Evolutionary conservation across 1,284 basidiomycete species (phyloP).

Genomic region (Irpex sp.): DNA sequence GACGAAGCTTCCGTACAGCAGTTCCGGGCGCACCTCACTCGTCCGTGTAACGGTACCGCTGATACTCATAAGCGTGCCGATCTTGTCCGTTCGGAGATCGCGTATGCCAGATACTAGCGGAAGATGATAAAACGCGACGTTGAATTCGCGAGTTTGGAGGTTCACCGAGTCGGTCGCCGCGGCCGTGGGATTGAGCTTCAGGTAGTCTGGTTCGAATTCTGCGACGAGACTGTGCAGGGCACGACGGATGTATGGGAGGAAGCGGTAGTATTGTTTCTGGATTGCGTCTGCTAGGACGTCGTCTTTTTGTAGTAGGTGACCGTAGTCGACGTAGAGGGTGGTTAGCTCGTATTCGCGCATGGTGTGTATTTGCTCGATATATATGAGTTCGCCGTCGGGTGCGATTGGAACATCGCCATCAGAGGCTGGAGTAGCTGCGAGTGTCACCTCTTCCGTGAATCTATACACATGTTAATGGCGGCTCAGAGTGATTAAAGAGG

Average conservation of each 20-base stretch:
- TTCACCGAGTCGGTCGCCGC: conserved; percentile 81
- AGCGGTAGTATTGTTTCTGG: conserved; percentile 93
- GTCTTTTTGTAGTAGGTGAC: conserved; percentile 86
- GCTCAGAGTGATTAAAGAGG: background rate
- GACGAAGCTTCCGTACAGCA: conserved; percentile 91
- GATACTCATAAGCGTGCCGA: conserved; percentile 91
- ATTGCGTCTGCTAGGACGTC: conserved; percentile 93
- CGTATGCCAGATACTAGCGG: conserved; percentile 93
- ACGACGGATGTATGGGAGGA: conserved; percentile 90
- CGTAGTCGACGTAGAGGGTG: conserved; percentile 95
- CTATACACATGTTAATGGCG: conserved; percentile 35
- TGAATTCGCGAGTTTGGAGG: conserved; percentile 90
- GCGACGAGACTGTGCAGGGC: conserved; percentile 89
- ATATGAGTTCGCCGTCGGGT: conserved; percentile 66
- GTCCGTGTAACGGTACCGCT: conserved; percentile 97
- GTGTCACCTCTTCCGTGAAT: conserved; percentile 75
- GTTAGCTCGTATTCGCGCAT: conserved; percentile 93
- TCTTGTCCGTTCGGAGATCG: conserved; percentile 90
- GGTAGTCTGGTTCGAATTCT: conserved; percentile 87
- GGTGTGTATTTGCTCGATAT: conserved; percentile 88
- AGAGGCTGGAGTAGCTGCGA: conserved; percentile 73
- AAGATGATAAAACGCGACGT: conserved; percentile 95
- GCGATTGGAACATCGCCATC: conserved; percentile 57
- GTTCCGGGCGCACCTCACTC: conserved; percentile 94
- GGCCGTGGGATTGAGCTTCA: conserved; percentile 85